phyloP scores from a whole-genome alignment of 176 grass and related monocot genomes.

The Pharus latifolius region DNA sequence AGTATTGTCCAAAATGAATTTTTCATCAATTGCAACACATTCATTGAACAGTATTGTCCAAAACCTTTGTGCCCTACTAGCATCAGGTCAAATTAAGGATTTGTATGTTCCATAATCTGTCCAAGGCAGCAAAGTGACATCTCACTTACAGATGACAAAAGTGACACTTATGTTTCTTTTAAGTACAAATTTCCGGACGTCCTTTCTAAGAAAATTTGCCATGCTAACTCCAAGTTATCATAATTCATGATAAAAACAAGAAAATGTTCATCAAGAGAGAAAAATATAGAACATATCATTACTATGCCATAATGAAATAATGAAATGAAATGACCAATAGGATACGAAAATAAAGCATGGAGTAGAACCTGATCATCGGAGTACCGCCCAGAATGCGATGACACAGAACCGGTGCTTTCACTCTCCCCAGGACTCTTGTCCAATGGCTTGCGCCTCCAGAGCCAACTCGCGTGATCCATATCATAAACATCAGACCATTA shows the following conservation, averaged over 20 bases:
- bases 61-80: not conserved
- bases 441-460: constrained; percentile 61
- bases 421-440: constrained; percentile 53
- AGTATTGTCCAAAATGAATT: too few species aligned
- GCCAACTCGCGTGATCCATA: constrained; percentile 60
- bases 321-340: constrained; percentile 3
- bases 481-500: constrained; percentile 21
- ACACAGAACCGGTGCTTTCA: constrained; percentile 29
- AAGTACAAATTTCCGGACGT: not conserved
- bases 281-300: not conserved
- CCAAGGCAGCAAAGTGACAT: constrained; percentile 6
- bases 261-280: not conserved
- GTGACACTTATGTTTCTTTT: not conserved
- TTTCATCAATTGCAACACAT: not conserved
- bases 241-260: not conserved
- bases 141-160: not conserved
- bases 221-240: not conserved
- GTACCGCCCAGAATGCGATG: constrained; percentile 38
- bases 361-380: constrained; percentile 52
- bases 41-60: constrained; percentile 2
- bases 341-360: not conserved
- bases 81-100: not conserved
- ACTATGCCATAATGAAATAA: not conserved
- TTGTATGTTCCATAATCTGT: not conserved
- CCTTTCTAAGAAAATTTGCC: not conserved